A percentile compares a stretch with the other conserved stretches of the same genome.
Conservation (phyloP, 1,284 basidiomycete genomes). For the Pseudozyma sp. region DNA sequence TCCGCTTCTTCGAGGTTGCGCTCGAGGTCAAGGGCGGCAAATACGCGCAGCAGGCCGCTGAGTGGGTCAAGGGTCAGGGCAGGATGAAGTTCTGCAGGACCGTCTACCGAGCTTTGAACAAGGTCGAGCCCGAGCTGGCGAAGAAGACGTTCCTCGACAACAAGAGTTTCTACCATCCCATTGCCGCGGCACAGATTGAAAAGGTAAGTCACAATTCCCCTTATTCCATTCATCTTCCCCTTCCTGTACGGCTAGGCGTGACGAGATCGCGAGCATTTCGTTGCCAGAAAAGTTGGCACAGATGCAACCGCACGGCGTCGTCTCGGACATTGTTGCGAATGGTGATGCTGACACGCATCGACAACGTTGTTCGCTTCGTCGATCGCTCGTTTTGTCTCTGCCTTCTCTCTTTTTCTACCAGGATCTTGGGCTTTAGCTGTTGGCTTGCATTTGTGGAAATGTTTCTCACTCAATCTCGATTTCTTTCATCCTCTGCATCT, state of each 20-base stretch:
- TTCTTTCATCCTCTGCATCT: neutral
- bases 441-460: neutral
- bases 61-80: conserved; percentile 72
- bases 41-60: conserved; percentile 71
- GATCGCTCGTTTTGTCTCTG: neutral
- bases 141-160: conserved; percentile 73
- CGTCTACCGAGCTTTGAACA: conserved; percentile 71
- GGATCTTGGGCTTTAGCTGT: conserved; percentile 45
- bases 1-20: conserved; percentile 72
- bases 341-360: conserved; percentile 35
- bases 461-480: conserved; percentile 9
- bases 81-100: conserved; percentile 71
- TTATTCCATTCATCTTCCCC: neutral
- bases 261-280: neutral
- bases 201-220: conserved; percentile 56
- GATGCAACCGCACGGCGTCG: conserved; percentile 4
- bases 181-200: conserved; percentile 64
- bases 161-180: conserved; percentile 72
- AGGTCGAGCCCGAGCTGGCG: conserved; percentile 77
- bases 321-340: conserved; percentile 5
- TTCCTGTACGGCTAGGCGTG: neutral
- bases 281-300: too few species aligned
- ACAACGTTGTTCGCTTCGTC: conserved; percentile 5
- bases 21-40: conserved; percentile 69
- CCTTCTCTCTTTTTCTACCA: conserved; percentile 8